Conservation (phyloP, 2,329 filamentous ascomycete species). For the Aaosphaeria arxii region DNA sequence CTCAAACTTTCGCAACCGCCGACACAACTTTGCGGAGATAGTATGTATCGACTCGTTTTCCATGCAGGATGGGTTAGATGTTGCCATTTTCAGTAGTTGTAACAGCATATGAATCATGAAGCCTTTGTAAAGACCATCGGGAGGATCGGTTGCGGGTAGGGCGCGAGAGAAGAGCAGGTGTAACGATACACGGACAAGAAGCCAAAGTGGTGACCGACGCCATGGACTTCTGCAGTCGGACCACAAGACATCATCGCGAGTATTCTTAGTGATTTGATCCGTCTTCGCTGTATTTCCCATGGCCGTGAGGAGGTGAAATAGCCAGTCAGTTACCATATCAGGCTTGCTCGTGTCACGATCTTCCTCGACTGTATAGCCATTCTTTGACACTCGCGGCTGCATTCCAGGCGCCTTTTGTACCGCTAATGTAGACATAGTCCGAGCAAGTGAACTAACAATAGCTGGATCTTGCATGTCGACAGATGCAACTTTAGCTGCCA, state of each 20-base stretch:
- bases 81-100: background rate
- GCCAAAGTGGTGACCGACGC: slow-evolving; percentile 54
- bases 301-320: slow-evolving; percentile 40
- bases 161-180: slow-evolving; percentile 35
- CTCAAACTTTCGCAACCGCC: slow-evolving; percentile 21
- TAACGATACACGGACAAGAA: slow-evolving; percentile 52
- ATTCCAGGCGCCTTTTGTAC: slow-evolving; percentile 32
- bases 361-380: slow-evolving; percentile 36
- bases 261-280: slow-evolving; percentile 48
- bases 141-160: slow-evolving; percentile 6
- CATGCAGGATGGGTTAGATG: too few species aligned
- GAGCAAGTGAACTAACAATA: slow-evolving; percentile 21
- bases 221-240: slow-evolving; percentile 39
- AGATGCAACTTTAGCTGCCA: slow-evolving; percentile 33
- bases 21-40: slow-evolving; percentile 17
- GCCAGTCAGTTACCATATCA: slow-evolving; percentile 51
- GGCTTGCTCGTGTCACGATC: slow-evolving; percentile 51
- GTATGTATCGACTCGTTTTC: slow-evolving; percentile 2
- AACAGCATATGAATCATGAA: background rate
- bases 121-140: background rate
- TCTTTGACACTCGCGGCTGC: slow-evolving; percentile 40
- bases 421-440: slow-evolving; percentile 36
- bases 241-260: slow-evolving; percentile 56
- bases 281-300: slow-evolving; percentile 28
- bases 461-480: slow-evolving; percentile 10